Base-by-base conservation (phyloP, 2,329 filamentous ascomycete genomes). In the Zasmidium cellare region DNA sequence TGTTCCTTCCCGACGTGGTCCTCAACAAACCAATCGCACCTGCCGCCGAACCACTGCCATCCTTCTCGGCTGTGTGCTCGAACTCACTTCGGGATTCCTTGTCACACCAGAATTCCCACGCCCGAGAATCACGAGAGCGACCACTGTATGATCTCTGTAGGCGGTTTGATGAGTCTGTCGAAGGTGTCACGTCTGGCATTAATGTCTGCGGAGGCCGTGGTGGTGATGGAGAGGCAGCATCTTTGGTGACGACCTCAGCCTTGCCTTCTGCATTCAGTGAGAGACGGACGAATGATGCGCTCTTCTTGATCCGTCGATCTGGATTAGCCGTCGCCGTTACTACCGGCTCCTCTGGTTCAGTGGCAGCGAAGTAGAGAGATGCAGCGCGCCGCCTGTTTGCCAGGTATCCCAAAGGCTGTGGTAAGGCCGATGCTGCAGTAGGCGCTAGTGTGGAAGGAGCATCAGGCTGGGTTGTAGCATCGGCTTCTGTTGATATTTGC, bases 81-180 rank as follows among this genome's bases (percentile, higher is more conserved):
- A 96, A 78, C 64, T 91, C 89, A 68, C 91, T 90, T 46, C 89
- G 87, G 52, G 84, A 80, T 64, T 94, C 90, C 7, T 87, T 87
- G 70, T 96, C 91, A 68, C 91, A 93, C 77, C 90, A 92, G 57
- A 91, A 91, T 69, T 96, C 91, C 93, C 93, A 97, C 6, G 89
- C 90, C 51, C 92, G 87, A 18, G 92, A 90, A 72, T 97, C 90
- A 55, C 91, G 87, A 57, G 92, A 96, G 56, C 93, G 73, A 16
- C 72, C 84, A 55, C 86, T 60, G 87, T 85, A 44, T 91, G 79
- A 31, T 80, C 82, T 80, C 22, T 66, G 41, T 41, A 81, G 31
- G 22, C 46, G 75, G 14, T 73, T 80, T 63, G 71, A 77, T 9
- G 31, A 31, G 28, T 24, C 20, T 14, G 44, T 24, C 3, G 41